A percentile compares a stretch with the other conserved stretches of the same genome.
These are phyloP conservation scores for Penicillium sp. DNA, from an alignment of 2,329 filamentous ascomycete genomes.

Conservation along the genomic window DNA sequence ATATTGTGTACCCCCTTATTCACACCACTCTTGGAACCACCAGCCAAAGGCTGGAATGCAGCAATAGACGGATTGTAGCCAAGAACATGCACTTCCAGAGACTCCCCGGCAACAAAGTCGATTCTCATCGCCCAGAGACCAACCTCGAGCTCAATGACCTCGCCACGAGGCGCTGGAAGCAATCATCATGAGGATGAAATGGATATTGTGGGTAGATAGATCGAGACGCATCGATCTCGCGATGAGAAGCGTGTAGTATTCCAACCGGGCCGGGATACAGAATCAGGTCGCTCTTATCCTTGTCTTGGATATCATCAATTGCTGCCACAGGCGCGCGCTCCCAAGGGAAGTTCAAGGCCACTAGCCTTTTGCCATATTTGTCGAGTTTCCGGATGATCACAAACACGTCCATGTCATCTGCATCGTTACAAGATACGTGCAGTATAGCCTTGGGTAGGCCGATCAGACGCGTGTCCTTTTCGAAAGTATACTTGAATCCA, in stretches of 20 bases:
- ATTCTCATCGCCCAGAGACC: background rate
- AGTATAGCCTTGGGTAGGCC: background rate
- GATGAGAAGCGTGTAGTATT: background rate
- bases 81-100: background rate
- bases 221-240: background rate
- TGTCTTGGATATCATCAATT: background rate
- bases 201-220: background rate
- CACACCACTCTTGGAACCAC: background rate
- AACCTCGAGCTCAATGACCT: background rate
- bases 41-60: background rate
- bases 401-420: background rate
- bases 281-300: background rate
- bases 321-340: background rate
- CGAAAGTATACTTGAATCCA: background rate
- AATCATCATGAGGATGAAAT: background rate
- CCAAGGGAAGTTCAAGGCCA: background rate
- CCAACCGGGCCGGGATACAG: background rate
- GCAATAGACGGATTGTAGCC: background rate
- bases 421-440: background rate
- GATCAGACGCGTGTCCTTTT: background rate
- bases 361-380: background rate
- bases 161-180: background rate
- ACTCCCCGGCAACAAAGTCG: background rate
- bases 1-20: background rate
- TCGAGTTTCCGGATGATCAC: background rate